Evolutionary conservation across 768 basidiomycete genomes (phyloP), one percentile per base, ranked within the genome.

Genomic region (Brasilioporus rufonigricans): DNA sequence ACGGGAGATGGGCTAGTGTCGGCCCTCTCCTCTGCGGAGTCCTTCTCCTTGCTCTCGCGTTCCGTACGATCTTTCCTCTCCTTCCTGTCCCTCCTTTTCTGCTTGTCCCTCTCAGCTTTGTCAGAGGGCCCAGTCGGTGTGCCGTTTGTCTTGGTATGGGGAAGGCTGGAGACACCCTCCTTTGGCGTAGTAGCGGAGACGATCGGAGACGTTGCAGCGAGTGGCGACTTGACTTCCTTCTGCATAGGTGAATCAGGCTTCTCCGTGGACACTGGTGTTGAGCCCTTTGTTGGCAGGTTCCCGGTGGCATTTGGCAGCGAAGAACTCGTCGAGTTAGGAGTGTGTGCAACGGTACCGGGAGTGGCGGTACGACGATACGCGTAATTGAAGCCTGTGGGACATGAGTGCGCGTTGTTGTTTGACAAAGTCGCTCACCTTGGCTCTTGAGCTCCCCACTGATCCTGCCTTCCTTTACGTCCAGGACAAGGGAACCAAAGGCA

Each of bases 381-480:
- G 61, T 93, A 99, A 74, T 98, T 97, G 78, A 98, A 95, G 32
- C 95, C 93, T 94, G 23, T 54, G 2, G 21, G 16, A 31, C 26
- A 5, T 70, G 23, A 65, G 53, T 6, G 13, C 33, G 48, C 41
- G 18, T 38, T 40, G 19, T 16, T 27, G 38, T 23, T 41, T 27
- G 41, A 57, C 24, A 18, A 35, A n/a, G 52, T 14, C 31, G 70
- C 77, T 51, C 49, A 89, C 94, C 96, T 78, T 95, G 91, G 62
- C 89, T 91, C 73, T 89, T 95, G 57, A 95, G 79, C 68, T 98
- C 95, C 0, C 89, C 88, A 54, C 91, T 94, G 44, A 99, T 84
- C 46, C 95, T 79, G 8, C 96, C 94, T 55, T 98, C 95, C 62
- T 89, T 89, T 63, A 98, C 75, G 61, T 97, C 93, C 43, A 99